Evolutionary conservation across 257 asterid species (phyloP).

Genomic region (Eucommia ulmoides): DNA sequence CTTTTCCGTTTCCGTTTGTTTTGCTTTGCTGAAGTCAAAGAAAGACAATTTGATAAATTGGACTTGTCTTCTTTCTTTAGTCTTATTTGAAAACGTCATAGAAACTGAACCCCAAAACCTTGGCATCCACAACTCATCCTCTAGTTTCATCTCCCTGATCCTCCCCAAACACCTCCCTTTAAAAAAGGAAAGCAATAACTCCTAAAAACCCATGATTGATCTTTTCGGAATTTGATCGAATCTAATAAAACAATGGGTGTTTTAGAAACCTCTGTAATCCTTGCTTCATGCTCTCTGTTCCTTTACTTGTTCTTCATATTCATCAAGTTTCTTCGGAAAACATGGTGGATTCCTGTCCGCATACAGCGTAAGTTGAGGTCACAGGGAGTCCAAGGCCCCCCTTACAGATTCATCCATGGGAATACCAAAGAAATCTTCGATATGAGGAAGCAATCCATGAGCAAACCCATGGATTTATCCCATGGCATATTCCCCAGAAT

Average conservation of each 20-base stretch:
- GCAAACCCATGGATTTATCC: background rate
- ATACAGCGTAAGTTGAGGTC: background rate
- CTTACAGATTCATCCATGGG: background rate
- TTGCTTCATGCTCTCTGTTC: background rate
- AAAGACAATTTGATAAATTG: no score
- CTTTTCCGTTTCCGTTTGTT: no score
- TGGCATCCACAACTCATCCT: no score
- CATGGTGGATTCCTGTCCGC: background rate
- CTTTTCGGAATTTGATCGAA: no score
- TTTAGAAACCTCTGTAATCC: background rate
- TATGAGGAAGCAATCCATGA: background rate
- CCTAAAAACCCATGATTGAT: no score
- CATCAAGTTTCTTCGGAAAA: background rate
- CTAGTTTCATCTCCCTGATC: no score
- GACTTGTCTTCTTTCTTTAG: no score
- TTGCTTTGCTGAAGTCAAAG: no score
- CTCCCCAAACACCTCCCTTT: no score
- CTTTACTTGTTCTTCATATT: background rate
- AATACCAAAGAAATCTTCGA: background rate
- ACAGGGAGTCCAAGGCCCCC: constrained; percentile 1
- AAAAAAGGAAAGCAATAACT: no score
- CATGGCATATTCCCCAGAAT: background rate
- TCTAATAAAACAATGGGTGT: background rate
- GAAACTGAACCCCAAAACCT: no score
- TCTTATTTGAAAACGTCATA: no score